phyloP scores from a whole-genome alignment of 371 early-diverging fungal species.

The Zopfochytrium polystomum region DNA sequence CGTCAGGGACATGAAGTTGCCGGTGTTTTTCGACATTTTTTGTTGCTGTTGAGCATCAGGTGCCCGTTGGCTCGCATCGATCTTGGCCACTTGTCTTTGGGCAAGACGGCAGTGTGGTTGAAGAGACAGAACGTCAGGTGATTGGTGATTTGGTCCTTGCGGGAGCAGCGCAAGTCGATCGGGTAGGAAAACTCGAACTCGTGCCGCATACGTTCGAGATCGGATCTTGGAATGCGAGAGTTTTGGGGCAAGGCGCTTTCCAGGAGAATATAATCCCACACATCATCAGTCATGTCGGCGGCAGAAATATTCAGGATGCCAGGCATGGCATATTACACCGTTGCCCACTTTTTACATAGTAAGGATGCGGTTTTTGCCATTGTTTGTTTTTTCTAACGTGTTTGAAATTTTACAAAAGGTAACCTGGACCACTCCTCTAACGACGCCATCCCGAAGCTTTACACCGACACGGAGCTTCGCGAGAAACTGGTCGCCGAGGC shows the following conservation, averaged over 20 bases:
- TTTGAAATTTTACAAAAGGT: slow-evolving; percentile 40
- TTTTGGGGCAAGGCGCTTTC: slow-evolving; percentile 63
- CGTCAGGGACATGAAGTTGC: slow-evolving; percentile 95
- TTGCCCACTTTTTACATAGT: slow-evolving; percentile 94
- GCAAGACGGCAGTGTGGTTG: slow-evolving; percentile 98
- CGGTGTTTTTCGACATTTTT: slow-evolving; percentile 99
- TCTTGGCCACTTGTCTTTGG: slow-evolving; percentile 89
- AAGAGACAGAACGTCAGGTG: slow-evolving; percentile 99
- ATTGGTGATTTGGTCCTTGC: slow-evolving; percentile 99
- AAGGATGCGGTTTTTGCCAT: neutral
- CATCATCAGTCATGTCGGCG: slow-evolving; percentile 88
- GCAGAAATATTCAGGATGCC: slow-evolving; percentile 81
- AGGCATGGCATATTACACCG: slow-evolving; percentile 99
- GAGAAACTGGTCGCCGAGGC: slow-evolving; percentile 56
- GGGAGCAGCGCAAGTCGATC: slow-evolving; percentile 95
- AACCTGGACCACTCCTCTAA: slow-evolving; percentile 85
- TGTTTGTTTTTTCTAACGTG: neutral
- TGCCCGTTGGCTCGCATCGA: slow-evolving; percentile 97
- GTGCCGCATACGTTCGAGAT: slow-evolving; percentile 70
- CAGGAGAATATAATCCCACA: slow-evolving; percentile 94
- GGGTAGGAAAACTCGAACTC: slow-evolving; percentile 99
- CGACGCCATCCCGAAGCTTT: slow-evolving; percentile 91
- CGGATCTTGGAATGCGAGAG: slow-evolving; percentile 58
- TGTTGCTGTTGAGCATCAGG: slow-evolving; percentile 92
- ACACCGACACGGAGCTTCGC: slow-evolving; percentile 88